Conservation (phyloP, 2,329 filamentous ascomycete genomes). For the Pseudocercospora cruenta region DNA sequence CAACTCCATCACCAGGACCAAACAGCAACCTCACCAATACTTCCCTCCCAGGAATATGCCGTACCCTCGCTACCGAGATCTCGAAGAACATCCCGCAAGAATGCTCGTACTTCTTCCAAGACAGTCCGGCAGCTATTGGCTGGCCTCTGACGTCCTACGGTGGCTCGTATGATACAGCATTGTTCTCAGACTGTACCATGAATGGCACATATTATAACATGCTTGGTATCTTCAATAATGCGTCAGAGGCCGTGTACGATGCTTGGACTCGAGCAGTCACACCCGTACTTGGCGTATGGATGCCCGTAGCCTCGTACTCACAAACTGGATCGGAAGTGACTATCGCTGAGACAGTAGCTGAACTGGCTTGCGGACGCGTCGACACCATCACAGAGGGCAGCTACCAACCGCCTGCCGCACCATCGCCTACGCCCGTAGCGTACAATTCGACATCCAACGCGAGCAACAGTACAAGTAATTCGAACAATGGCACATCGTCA, state of each 20-base stretch:
- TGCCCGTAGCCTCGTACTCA: neutral
- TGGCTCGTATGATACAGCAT: conserved; percentile 10
- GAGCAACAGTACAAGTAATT: neutral
- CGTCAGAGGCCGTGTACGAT: conserved; percentile 9
- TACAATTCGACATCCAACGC: conserved; percentile 5
- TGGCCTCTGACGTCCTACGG: conserved; percentile 13
- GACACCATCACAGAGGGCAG: conserved; percentile 11
- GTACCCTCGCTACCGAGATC: conserved; percentile 5
- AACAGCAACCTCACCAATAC: conserved; percentile 18
- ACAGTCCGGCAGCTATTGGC: neutral
- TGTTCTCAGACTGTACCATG: conserved; percentile 7
- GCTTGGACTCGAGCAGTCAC: conserved; percentile 12
- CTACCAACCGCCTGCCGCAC: conserved; percentile 5
- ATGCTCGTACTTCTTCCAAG: conserved; percentile 21
- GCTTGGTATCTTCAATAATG: conserved; percentile 10
- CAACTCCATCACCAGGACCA: conserved; percentile 9
- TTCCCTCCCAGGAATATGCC: conserved; percentile 13
- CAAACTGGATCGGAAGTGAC: neutral
- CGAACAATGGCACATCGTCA: neutral
- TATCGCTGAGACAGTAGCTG: conserved; percentile 3
- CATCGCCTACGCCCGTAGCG: conserved; percentile 9
- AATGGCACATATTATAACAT: conserved; percentile 14
- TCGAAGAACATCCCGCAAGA: conserved; percentile 11
- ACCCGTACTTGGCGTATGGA: conserved; percentile 7
- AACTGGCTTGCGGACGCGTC: conserved; percentile 11